Percentiles rank a stretch among this genome's conserved stretches.
These are phyloP conservation scores for Phlyctochytrium arcticum DNA, from an alignment of 192 early-diverging fungal genomes.

Conservation along the genomic window DNA sequence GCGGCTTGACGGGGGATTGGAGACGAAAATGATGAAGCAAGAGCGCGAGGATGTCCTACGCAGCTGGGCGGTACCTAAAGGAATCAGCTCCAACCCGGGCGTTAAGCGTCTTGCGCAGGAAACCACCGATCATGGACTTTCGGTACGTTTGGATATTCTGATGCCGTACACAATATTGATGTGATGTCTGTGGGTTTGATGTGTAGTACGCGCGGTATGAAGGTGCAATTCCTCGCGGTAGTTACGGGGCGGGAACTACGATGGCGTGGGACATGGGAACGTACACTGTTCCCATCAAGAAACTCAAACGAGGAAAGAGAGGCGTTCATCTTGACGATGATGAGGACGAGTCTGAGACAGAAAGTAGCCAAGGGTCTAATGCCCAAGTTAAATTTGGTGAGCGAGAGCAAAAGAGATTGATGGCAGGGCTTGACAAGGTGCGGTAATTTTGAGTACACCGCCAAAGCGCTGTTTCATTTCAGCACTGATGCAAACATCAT, in stretches of 20 bases:
- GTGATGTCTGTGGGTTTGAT: background rate
- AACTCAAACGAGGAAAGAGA: conserved; percentile 13
- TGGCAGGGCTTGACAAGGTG: background rate
- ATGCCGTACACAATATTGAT: background rate
- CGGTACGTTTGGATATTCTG: background rate
- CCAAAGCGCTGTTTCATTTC: no score
- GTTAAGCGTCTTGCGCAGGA: conserved; percentile 2
- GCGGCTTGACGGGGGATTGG: no score
- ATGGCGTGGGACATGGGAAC: conserved; percentile 10
- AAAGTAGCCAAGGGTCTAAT: no score
- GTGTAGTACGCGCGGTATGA: conserved; percentile 1
- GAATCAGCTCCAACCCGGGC: background rate
- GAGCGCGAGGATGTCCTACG: conserved; percentile 12
- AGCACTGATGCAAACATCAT: no score
- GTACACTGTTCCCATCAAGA: conserved; percentile 14
- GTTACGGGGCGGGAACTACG: conserved; percentile 1
- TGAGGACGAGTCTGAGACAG: background rate
- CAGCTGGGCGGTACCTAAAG: conserved; percentile 11
- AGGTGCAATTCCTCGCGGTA: background rate
- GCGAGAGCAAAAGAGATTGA: conserved; percentile 6
- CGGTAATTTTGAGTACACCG: no score
- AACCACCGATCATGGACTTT: conserved; percentile 3
- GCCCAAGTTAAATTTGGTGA: background rate
- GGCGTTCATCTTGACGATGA: no score
- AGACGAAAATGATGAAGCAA: no score